phyloP scores from a whole-genome alignment of 2,329 filamentous ascomycete species.

The Cryphonectria carpinicola region DNA sequence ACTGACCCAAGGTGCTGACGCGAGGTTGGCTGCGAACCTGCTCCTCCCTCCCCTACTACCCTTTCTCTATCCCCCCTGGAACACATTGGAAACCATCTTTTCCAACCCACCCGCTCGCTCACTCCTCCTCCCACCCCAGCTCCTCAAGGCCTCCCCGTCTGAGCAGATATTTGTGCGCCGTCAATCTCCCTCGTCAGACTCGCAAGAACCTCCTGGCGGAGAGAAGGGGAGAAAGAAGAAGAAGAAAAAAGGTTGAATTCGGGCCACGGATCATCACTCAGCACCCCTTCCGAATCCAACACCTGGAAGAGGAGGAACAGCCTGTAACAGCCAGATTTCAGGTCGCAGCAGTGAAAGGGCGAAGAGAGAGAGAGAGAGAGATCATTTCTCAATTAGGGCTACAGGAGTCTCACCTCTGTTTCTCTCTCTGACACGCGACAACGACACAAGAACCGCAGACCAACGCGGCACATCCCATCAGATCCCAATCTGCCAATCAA shows the following conservation, averaged over 20 bases:
- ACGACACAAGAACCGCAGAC: background rate
- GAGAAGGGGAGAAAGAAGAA: background rate
- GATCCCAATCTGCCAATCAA: conserved; percentile 12
- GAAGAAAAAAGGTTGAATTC: conserved; percentile 4
- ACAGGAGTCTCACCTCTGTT: background rate
- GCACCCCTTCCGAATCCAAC: background rate
- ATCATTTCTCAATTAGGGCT: background rate
- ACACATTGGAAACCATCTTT: conserved; percentile 2
- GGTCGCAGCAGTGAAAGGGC: background rate
- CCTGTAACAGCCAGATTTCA: background rate
- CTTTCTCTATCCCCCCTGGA: background rate
- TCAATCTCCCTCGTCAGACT: background rate
- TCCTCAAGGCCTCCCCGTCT: background rate
- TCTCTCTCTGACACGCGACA: background rate
- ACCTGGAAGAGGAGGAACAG: background rate
- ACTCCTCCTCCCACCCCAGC: background rate
- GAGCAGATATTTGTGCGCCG: background rate
- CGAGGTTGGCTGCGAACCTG: background rate
- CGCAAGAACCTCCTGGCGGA: background rate
- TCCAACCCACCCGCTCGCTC: background rate
- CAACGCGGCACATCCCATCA: background rate
- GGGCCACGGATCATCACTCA: background rate
- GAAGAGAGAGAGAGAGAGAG: background rate
- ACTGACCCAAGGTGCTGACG: background rate
- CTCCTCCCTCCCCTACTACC: background rate